Conservation (phyloP, 192 early-diverging fungal genomes). For the Diversispora eburnea region DNA sequence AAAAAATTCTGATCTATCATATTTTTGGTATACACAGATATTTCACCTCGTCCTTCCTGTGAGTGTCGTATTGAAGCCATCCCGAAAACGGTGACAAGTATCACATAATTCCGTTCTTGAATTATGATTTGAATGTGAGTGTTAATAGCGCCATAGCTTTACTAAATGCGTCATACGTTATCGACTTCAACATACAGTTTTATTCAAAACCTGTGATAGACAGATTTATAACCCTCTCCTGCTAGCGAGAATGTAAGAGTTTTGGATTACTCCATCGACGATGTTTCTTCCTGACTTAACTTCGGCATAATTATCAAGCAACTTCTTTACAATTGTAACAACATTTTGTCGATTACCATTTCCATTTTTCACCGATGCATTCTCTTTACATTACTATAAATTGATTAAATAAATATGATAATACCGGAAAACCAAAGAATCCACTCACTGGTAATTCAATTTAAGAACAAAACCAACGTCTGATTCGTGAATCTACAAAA, state of each 20-base stretch:
- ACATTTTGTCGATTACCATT: neutral
- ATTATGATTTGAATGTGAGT: conserved; percentile 19
- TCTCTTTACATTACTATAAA: conserved; percentile 15
- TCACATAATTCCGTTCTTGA: conserved; percentile 20
- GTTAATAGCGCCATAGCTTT: conserved; percentile 21
- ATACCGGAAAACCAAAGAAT: too few relatives aligned
- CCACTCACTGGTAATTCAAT: too few relatives aligned
- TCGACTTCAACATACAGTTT: neutral
- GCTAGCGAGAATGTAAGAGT: neutral
- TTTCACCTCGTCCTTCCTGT: conserved; percentile 9
- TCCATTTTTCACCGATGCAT: neutral
- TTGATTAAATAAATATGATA: neutral
- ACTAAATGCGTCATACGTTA: conserved; percentile 22
- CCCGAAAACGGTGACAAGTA: neutral
- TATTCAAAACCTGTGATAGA: conserved; percentile 9
- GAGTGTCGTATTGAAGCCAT: conserved; percentile 13
- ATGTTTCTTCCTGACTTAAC: conserved; percentile 4
- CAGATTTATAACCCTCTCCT: conserved; percentile 8
- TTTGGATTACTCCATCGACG: conserved; percentile 12
- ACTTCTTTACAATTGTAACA: conserved; percentile 9
- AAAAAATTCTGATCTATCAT: conserved; percentile 17
- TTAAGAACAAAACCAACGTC: too few relatives aligned
- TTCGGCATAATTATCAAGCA: conserved; percentile 16
- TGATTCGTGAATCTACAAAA: too few relatives aligned
- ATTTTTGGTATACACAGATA: conserved; percentile 24